phyloP scores from a whole-genome alignment of 2,329 filamentous ascomycete genomes.

The Venturia pyrina region DNA sequence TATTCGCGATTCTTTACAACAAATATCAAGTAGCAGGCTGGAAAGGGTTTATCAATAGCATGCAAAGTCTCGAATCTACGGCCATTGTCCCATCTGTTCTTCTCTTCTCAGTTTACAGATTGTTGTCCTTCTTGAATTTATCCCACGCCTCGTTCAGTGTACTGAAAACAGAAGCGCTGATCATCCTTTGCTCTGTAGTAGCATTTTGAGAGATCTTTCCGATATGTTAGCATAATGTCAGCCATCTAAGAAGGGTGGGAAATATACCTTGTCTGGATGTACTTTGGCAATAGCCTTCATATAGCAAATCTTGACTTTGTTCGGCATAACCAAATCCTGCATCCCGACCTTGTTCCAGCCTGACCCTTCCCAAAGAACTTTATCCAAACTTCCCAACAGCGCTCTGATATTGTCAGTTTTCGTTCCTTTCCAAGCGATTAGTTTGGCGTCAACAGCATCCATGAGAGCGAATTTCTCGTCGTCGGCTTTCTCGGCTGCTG shows the following conservation, averaged over 20 bases:
- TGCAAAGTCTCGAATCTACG: no score
- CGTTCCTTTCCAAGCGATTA: slow-evolving; percentile 76
- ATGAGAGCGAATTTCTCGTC: slow-evolving; percentile 86
- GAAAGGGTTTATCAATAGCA: no score
- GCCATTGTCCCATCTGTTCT: background rate
- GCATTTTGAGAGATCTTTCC: slow-evolving; percentile 49
- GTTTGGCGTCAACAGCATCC: slow-evolving; percentile 72
- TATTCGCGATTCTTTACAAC: no score
- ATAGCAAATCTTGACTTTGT: slow-evolving; percentile 93
- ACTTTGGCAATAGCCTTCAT: slow-evolving; percentile 99
- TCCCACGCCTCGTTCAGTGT: slow-evolving; percentile 60
- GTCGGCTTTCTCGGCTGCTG: slow-evolving; percentile 74
- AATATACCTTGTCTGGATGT: slow-evolving; percentile 90
- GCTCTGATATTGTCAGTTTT: slow-evolving; percentile 90
- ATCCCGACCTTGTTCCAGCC: slow-evolving; percentile 97
- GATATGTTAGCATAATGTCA: slow-evolving; percentile 14
- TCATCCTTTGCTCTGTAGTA: slow-evolving; percentile 59
- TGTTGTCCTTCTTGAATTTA: slow-evolving; percentile 56
- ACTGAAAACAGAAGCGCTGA: slow-evolving; percentile 54
- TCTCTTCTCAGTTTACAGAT: slow-evolving; percentile 28
- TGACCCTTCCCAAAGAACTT: slow-evolving; percentile 80
- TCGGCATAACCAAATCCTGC: slow-evolving; percentile 83
- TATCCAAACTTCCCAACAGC: slow-evolving; percentile 74
- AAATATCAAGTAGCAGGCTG: no score
- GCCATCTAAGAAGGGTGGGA: slow-evolving; percentile 9